Evolutionary conservation across 2,329 filamentous ascomycete species (phyloP).

Genomic region (Metarhizium brunneum): DNA sequence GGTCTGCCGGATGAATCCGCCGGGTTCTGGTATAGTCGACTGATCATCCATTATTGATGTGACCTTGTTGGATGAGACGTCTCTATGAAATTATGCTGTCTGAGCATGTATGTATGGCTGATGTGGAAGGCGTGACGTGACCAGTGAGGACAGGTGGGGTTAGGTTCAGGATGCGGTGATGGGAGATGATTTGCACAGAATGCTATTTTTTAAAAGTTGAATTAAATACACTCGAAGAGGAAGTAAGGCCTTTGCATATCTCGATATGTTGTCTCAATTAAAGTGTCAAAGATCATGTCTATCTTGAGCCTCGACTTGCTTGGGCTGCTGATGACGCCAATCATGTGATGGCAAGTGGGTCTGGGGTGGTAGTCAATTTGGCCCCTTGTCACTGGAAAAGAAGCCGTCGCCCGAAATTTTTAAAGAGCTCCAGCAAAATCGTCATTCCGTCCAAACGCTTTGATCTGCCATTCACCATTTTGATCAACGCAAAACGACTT

Average conservation of each 20-base stretch:
- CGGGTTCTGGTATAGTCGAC: constrained; percentile 19
- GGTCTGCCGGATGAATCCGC: constrained; percentile 40
- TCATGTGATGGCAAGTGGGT: constrained; percentile 6
- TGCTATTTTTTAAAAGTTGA: too few species aligned
- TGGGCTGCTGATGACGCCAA: not conserved
- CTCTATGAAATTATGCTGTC: not conserved
- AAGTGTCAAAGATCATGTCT: too few species aligned
- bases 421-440: not conserved
- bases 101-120: not conserved
- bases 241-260: too few species aligned
- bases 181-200: too few species aligned
- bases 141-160: too few species aligned
- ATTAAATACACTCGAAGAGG: too few species aligned
- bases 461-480: not conserved
- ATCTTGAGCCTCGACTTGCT: too few species aligned
- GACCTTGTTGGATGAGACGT: not conserved
- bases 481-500: not conserved
- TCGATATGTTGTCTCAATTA: too few species aligned
- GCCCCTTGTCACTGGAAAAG: not conserved
- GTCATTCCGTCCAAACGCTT: not conserved
- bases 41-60: not conserved
- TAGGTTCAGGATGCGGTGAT: too few species aligned
- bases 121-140: not conserved
- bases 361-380: not conserved
- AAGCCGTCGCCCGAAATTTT: not conserved